Evolutionary conservation across 768 basidiomycete species (phyloP).

Genomic region (Russula olivacea): DNA sequence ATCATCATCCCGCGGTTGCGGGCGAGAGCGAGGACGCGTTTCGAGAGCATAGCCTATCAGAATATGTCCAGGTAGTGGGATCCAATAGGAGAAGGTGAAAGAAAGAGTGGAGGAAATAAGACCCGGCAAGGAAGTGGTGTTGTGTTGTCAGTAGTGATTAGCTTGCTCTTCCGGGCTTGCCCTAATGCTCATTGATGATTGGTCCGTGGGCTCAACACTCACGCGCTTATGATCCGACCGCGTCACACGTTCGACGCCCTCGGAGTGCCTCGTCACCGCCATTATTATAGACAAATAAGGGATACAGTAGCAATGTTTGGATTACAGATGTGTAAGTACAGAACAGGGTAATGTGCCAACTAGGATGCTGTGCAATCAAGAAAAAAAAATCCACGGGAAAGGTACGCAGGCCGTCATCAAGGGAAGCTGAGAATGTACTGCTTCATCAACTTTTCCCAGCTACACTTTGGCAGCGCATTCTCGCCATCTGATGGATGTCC

Average conservation of each 20-base stretch:
- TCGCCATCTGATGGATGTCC: slow-evolving; percentile 30
- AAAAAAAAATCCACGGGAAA: too few relatives aligned
- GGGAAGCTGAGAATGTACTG: slow-evolving; percentile 58
- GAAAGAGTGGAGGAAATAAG: not conserved
- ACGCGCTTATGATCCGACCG: not conserved
- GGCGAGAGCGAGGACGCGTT: slow-evolving; percentile 26
- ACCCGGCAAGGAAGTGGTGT: not conserved
- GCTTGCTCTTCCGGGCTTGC: not conserved
- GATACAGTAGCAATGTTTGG: slow-evolving; percentile 3
- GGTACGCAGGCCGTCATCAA: too few relatives aligned
- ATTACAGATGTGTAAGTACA: slow-evolving; percentile 7
- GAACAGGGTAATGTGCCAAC: not conserved
- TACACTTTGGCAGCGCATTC: slow-evolving; percentile 43
- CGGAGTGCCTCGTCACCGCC: not conserved
- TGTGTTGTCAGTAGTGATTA: not conserved
- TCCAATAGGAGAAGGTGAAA: not conserved
- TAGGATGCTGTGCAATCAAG: not conserved
- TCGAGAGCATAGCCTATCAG: slow-evolving; percentile 21
- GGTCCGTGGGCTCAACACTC: not conserved
- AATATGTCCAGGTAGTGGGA: not conserved
- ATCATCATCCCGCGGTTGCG: slow-evolving; percentile 21
- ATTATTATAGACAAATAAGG: not conserved
- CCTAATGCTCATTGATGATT: slow-evolving; percentile 1
- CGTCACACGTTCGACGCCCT: not conserved
- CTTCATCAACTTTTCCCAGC: slow-evolving; percentile 59